A percentile compares a stretch with the other conserved stretches of the same genome.
Conservation (phyloP, 73 alveolate species). For the Blepharisma stoltei region DNA sequence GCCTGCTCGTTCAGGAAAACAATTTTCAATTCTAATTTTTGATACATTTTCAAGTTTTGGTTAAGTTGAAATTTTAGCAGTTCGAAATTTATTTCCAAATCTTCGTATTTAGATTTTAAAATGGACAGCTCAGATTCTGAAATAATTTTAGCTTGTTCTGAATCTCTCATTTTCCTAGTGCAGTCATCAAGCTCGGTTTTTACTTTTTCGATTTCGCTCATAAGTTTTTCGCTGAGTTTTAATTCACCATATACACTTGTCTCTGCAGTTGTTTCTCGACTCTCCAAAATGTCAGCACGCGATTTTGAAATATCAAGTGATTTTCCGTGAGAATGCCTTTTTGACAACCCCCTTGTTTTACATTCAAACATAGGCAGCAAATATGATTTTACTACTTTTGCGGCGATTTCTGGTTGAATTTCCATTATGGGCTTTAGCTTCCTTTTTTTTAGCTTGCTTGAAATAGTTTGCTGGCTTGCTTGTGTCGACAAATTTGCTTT, state of each 20-base stretch:
- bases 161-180: constrained; percentile 30
- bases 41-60: background rate
- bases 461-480: no score
- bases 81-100: background rate
- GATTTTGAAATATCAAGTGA: background rate
- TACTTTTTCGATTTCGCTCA: constrained; percentile 36
- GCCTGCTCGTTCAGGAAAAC: background rate
- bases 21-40: background rate
- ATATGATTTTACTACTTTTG: constrained; percentile 52
- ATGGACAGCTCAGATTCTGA: background rate
- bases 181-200: constrained; percentile 25
- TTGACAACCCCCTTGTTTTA: background rate
- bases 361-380: constrained; percentile 68
- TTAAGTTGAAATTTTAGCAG: background rate
- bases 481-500: no score
- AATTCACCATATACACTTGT: constrained; percentile 58
- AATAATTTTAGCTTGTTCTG: constrained; percentile 36
- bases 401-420: constrained; percentile 64
- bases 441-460: no score
- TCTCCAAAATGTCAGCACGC: background rate
- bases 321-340: constrained; percentile 15
- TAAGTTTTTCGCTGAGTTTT: constrained; percentile 50
- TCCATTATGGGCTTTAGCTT: background rate
- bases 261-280: background rate
- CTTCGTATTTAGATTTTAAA: background rate